Evolutionary conservation across 257 asterid genomes (phyloP).

Genomic region (Salvia hispanica): DNA sequence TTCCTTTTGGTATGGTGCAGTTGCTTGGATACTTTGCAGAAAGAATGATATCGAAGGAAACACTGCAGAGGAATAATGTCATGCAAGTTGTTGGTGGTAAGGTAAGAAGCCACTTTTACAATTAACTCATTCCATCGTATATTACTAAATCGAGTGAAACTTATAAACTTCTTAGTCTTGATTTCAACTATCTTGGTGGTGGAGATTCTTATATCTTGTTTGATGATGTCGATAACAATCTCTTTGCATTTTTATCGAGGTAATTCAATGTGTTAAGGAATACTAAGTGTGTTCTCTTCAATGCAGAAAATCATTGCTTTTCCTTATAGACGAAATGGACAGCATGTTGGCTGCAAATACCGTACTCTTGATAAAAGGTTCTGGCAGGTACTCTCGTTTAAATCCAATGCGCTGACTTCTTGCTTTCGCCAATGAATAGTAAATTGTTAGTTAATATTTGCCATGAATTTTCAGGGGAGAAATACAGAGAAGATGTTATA

Average conservation of each 20-base stretch:
- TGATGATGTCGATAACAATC: not conserved
- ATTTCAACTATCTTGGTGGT: conserved; percentile 12
- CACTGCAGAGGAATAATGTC: conserved; percentile 62
- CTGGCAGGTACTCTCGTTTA: conserved; percentile 65
- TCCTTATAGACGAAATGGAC: conserved; percentile 59
- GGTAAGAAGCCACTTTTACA: conserved; percentile 43
- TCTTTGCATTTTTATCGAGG: not conserved
- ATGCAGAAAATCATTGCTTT: conserved; percentile 77
- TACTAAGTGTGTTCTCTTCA: conserved; percentile 22
- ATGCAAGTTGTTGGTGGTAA: conserved; percentile 65
- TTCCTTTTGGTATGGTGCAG: conserved; percentile 40
- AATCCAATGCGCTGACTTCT: conserved; percentile 1
- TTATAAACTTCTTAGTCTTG: not conserved
- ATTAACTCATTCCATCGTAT: not conserved
- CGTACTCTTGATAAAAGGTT: conserved; percentile 60
- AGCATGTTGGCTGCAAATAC: conserved; percentile 74
- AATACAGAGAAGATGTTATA: conserved; percentile 60
- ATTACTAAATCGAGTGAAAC: not conserved
- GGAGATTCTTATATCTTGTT: conserved; percentile 7
- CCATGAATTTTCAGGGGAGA: conserved; percentile 45
- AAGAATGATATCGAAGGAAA: conserved; percentile 71
- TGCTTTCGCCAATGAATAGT: not conserved
- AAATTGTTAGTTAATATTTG: not conserved
- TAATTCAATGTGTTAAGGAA: not conserved
- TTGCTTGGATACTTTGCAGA: conserved; percentile 64